A percentile compares a stretch with the other conserved stretches of the same genome.
phyloP scores from a whole-genome alignment of 495 filamentous ascomycete genomes.

The Xanthoparmelia taractica region DNA sequence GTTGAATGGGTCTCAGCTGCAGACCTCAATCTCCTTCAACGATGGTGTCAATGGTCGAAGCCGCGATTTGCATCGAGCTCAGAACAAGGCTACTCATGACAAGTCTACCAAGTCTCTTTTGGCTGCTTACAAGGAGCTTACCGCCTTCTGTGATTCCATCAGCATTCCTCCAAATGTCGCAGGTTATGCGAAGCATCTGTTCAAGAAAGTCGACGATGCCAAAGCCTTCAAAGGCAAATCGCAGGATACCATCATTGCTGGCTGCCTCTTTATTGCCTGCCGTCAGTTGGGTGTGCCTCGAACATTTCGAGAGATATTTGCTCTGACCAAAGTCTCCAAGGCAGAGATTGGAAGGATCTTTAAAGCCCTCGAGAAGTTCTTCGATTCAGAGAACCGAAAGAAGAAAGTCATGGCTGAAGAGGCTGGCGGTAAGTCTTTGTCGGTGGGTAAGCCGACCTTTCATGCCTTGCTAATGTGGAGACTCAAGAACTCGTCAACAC shows the following conservation, averaged over 20 bases:
- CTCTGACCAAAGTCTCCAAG: slow-evolving; percentile 86
- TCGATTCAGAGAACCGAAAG: slow-evolving; percentile 52
- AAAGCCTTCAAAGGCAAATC: slow-evolving; percentile 94
- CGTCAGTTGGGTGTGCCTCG: slow-evolving; percentile 78
- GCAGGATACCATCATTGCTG: slow-evolving; percentile 85
- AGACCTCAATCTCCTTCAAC: slow-evolving; percentile 78
- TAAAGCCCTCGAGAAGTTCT: slow-evolving; percentile 84
- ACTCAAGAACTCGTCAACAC: slow-evolving; percentile 32
- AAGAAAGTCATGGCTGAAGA: slow-evolving; percentile 43
- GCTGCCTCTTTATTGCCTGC: slow-evolving; percentile 95
- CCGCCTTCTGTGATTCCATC: slow-evolving; percentile 76
- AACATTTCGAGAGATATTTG: slow-evolving; percentile 87
- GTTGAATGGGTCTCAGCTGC: slow-evolving; percentile 83
- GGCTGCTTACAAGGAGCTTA: slow-evolving; percentile 83
- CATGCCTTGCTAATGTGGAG: slow-evolving; percentile 10
- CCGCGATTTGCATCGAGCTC: slow-evolving; percentile 76
- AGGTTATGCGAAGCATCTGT: slow-evolving; percentile 86
- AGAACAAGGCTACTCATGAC: slow-evolving; percentile 77
- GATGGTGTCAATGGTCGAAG: slow-evolving; percentile 57
- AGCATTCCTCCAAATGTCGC: slow-evolving; percentile 69
- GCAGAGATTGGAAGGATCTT: slow-evolving; percentile 97
- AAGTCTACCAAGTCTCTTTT: slow-evolving; percentile 75
- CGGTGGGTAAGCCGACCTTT: slow-evolving; percentile 2
- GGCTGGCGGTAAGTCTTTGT: slow-evolving; percentile 39
- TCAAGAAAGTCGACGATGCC: slow-evolving; percentile 84